Conservation (phyloP, 768 basidiomycete genomes). For the Mycena epipterygia region DNA sequence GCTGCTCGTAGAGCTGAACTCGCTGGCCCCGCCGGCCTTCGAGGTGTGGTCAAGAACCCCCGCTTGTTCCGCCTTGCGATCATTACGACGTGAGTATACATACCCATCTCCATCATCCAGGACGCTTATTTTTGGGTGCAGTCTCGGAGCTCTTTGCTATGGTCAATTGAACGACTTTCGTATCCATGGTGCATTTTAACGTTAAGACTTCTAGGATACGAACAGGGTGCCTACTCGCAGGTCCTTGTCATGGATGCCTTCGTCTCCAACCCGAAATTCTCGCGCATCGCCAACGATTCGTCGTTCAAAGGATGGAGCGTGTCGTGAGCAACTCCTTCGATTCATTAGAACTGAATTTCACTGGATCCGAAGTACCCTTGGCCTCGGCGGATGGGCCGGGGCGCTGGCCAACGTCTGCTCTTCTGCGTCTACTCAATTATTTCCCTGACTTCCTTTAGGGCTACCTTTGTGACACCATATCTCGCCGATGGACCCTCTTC, state of each 20-base stretch:
- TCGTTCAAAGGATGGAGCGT: constrained; percentile 42
- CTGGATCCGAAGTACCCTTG: constrained; percentile 29
- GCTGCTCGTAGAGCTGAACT: constrained; percentile 39
- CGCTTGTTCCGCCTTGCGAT: constrained; percentile 37
- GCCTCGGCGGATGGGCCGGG: constrained; percentile 39
- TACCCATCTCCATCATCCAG: no score
- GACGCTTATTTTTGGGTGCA: no score
- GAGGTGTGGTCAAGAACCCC: constrained; percentile 35
- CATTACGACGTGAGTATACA: constrained; percentile 35
- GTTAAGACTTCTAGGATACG: constrained; percentile 27
- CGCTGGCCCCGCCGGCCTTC: constrained; percentile 37
- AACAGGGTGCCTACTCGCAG: constrained; percentile 40
- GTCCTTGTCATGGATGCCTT: constrained; percentile 41
- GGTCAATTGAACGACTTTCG: constrained; percentile 10
- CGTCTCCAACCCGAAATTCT: constrained; percentile 33
- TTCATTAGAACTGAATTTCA: neutral
- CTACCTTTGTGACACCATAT: constrained; percentile 39
- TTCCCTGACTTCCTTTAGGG: constrained; percentile 21
- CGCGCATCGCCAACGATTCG: constrained; percentile 39
- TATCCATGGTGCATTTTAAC: neutral
- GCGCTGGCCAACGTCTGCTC: constrained; percentile 32
- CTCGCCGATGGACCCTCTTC: constrained; percentile 39
- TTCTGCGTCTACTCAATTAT: neutral
- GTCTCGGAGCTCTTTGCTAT: constrained; percentile 40
- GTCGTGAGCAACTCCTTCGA: constrained; percentile 26